Conservation (phyloP, 768 basidiomycete species). For the Tricholoma furcatifolium region DNA sequence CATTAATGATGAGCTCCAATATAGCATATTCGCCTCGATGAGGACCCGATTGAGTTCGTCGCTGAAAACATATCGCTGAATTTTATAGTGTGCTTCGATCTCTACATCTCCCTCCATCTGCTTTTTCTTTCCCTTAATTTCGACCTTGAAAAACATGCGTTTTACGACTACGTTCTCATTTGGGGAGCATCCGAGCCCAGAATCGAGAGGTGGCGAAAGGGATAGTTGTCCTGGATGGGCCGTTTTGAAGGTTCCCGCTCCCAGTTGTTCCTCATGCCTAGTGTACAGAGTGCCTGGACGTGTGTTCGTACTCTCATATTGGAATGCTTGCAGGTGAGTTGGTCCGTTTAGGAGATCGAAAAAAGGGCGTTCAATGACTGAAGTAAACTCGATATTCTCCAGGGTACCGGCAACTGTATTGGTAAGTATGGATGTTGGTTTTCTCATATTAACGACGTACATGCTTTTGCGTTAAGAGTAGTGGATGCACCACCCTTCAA, state of each 20-base stretch:
- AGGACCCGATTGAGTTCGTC: background rate
- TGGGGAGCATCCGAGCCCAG: background rate
- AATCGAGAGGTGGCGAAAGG: background rate
- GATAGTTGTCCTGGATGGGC: constrained; percentile 1
- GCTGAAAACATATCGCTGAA: background rate
- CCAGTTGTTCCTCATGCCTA: background rate
- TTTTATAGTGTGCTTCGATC: background rate
- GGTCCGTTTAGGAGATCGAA: background rate
- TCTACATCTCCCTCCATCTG: background rate
- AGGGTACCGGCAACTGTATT: background rate
- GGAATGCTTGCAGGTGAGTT: background rate
- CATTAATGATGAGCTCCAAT: background rate
- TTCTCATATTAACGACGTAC: background rate
- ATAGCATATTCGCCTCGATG: constrained; percentile 1
- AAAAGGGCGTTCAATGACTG: background rate
- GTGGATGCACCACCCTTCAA: background rate
- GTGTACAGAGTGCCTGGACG: background rate
- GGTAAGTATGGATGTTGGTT: background rate
- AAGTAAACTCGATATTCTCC: background rate
- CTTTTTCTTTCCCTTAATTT: background rate
- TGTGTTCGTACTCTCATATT: background rate
- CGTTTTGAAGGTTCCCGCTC: constrained; percentile 1
- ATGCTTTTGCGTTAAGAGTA: background rate
- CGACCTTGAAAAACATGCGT: background rate
- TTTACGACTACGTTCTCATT: background rate